Conservation (phyloP, 2,329 filamentous ascomycete genomes). For the Colletotrichum simmondsii region DNA sequence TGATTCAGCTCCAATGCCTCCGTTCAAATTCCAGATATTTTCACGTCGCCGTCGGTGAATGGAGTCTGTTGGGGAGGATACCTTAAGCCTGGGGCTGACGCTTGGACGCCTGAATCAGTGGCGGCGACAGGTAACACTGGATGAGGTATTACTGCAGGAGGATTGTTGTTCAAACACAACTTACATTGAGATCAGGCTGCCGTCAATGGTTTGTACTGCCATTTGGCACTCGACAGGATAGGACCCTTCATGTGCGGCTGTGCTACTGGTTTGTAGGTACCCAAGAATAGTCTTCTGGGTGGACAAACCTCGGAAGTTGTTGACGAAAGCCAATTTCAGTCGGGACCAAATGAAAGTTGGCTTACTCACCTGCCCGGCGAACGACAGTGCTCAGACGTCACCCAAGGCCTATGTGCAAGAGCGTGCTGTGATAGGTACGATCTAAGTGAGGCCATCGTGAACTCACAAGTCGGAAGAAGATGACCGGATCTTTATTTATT, state of each 20-base stretch:
- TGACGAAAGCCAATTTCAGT: too few species aligned
- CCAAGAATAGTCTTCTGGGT: background rate
- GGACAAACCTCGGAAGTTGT: background rate
- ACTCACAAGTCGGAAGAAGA: background rate
- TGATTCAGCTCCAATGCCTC: background rate
- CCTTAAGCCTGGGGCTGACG: background rate
- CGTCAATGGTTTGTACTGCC: too few species aligned
- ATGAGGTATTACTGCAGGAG: too few species aligned
- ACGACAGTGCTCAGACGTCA: background rate
- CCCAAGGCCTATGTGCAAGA: background rate
- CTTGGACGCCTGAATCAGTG: slow-evolving; percentile 16
- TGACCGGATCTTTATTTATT: too few species aligned
- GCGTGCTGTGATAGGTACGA: background rate
- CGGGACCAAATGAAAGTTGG: background rate
- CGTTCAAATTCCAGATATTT: background rate
- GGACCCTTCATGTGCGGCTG: too few species aligned
- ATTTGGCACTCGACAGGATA: too few species aligned
- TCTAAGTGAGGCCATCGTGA: background rate
- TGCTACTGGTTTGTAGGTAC: too few species aligned
- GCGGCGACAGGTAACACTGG: background rate
- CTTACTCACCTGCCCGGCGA: background rate
- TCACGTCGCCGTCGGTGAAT: background rate
- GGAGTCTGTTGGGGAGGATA: too few species aligned
- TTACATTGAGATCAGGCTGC: too few species aligned
- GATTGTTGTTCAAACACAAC: too few species aligned